A percentile compares a stretch with the other conserved stretches of the same genome.
phyloP scores from a whole-genome alignment of 2,329 filamentous ascomycete species.

The Sphaerulina vaccinii region DNA sequence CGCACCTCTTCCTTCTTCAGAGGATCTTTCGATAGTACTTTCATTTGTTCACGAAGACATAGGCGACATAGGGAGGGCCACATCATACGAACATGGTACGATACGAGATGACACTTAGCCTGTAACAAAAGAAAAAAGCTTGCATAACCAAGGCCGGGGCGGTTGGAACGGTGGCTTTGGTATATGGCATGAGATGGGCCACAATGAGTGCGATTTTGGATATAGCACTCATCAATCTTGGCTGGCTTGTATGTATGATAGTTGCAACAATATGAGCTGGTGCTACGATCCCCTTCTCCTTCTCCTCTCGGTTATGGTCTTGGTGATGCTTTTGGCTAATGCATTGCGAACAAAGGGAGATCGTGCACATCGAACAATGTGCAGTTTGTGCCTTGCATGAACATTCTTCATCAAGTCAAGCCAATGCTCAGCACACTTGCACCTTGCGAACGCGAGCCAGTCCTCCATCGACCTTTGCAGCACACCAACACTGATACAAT shows the following conservation, averaged over 20 bases:
- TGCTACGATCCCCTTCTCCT: not conserved
- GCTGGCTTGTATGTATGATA: slow-evolving; percentile 21
- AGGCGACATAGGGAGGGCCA: slow-evolving; percentile 6
- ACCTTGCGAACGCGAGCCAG: too few relatives aligned
- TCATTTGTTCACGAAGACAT: slow-evolving; percentile 19
- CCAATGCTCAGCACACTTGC: not conserved
- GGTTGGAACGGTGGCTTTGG: slow-evolving; percentile 1
- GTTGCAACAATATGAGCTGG: slow-evolving; percentile 12
- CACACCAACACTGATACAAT: too few relatives aligned
- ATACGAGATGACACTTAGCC: slow-evolving; percentile 18
- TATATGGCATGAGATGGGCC: slow-evolving; percentile 9
- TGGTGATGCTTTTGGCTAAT: not conserved
- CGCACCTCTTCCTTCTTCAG: slow-evolving; percentile 13
- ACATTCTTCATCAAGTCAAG: not conserved
- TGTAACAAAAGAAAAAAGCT: slow-evolving; percentile 19
- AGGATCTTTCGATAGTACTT: slow-evolving; percentile 8
- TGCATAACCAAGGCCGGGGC: slow-evolving; percentile 14
- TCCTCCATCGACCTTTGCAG: too few relatives aligned
- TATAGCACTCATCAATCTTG: slow-evolving; percentile 3
- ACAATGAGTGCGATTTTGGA: slow-evolving; percentile 7
- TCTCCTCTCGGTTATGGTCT: not conserved
- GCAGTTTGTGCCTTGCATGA: not conserved
- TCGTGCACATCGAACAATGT: not conserved
- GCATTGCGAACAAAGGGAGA: slow-evolving; percentile 1
- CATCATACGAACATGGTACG: slow-evolving; percentile 20